Conservation (phyloP, 1,284 basidiomycete species). For the Coniferiporia weirii region DNA sequence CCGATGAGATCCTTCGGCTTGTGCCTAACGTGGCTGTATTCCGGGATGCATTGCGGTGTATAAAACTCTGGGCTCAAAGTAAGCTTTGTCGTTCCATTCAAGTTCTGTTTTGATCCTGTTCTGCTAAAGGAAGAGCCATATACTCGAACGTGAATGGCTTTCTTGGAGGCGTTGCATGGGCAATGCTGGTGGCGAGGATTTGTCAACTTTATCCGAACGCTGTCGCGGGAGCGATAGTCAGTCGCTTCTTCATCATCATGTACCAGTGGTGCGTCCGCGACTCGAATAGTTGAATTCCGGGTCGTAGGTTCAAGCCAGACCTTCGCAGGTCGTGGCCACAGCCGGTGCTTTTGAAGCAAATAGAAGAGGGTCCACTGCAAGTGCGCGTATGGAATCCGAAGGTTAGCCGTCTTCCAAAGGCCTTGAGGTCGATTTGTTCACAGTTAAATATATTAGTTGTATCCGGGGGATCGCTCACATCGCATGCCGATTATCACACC, state of each 20-base stretch:
- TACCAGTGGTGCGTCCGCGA: conserved; percentile 76
- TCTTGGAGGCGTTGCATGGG: conserved; percentile 98
- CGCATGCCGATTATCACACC: conserved; percentile 99
- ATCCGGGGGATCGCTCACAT: conserved; percentile 89
- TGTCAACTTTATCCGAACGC: conserved; percentile 98
- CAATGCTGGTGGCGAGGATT: conserved; percentile 95
- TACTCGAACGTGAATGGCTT: conserved; percentile 99
- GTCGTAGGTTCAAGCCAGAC: neutral
- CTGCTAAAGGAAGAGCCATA: conserved; percentile 76
- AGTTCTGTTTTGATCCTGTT: conserved; percentile 15
- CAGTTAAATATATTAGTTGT: conserved; percentile 51
- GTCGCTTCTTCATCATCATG: conserved; percentile 95
- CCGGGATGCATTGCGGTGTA: conserved; percentile 90
- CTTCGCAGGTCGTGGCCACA: conserved; percentile 88
- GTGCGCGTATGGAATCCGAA: conserved; percentile 98
- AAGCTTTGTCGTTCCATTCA: conserved; percentile 30
- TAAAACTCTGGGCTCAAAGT: conserved; percentile 98
- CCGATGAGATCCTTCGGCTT: conserved; percentile 92
- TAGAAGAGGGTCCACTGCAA: conserved; percentile 88
- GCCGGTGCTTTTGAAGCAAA: conserved; percentile 93
- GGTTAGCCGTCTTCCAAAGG: conserved; percentile 37
- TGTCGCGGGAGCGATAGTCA: conserved; percentile 91
- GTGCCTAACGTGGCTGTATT: conserved; percentile 96
- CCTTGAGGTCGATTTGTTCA: neutral
- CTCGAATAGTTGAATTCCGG: conserved; percentile 18